phyloP scores from a whole-genome alignment of 495 filamentous ascomycete genomes.

The Penicillium verhagenii region DNA sequence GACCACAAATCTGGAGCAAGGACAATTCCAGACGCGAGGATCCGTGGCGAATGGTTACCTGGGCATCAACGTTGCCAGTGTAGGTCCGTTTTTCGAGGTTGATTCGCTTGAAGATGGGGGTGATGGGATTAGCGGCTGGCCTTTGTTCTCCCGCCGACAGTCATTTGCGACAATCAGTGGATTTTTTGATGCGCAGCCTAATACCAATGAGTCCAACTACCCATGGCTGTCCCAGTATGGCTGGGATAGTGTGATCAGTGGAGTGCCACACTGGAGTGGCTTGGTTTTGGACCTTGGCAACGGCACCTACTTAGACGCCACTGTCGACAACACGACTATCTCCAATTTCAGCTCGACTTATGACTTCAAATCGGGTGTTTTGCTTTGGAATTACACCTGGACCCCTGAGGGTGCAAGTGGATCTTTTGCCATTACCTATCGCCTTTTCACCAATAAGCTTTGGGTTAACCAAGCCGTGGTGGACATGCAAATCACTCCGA shows the following conservation, averaged over 20 bases:
- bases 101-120: slow-evolving; percentile 48
- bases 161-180: slow-evolving; percentile 73
- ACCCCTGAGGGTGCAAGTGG: slow-evolving; percentile 49
- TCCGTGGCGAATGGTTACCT: slow-evolving; percentile 64
- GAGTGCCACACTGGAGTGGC: slow-evolving; percentile 69
- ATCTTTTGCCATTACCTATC: slow-evolving; percentile 56
- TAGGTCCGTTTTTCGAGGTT: slow-evolving; percentile 69
- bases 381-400: slow-evolving; percentile 68
- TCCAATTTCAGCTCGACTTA: slow-evolving; percentile 61
- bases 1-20: slow-evolving; percentile 54
- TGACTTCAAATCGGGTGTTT: slow-evolving; percentile 60
- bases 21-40: slow-evolving; percentile 61
- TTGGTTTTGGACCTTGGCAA: slow-evolving; percentile 58
- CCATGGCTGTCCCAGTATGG: slow-evolving; percentile 71
- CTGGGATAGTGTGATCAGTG: slow-evolving; percentile 69
- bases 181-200: slow-evolving; percentile 66
- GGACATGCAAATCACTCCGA: slow-evolving; percentile 53
- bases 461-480: slow-evolving; percentile 63
- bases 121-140: slow-evolving; percentile 71
- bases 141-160: slow-evolving; percentile 64
- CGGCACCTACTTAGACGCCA: slow-evolving; percentile 57
- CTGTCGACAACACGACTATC: slow-evolving; percentile 57
- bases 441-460: slow-evolving; percentile 60
- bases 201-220: slow-evolving; percentile 66
- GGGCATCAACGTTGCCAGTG: slow-evolving; percentile 59